Evolutionary conservation across 495 filamentous ascomycete species (phyloP), one percentile per base, ranked within the genome.

Genomic region (Annulohypoxylon stygium): DNA sequence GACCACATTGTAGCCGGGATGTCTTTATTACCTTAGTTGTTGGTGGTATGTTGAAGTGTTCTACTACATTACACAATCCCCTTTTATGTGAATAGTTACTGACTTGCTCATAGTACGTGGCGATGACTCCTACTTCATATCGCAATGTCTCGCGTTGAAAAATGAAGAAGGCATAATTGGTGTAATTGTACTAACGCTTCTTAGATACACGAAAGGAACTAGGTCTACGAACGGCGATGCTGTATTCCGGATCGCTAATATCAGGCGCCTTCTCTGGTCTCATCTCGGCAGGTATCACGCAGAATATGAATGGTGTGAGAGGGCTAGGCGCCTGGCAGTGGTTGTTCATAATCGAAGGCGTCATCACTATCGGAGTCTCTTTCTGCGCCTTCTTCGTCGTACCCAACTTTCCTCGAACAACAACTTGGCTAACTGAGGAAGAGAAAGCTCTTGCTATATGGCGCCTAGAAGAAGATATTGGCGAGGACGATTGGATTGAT

Each of bases 271-370:
- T 91, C 72, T 90, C 88, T 2, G 89, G 89, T 0, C 75, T 91
- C 1, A 88, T 92, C 37, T 85, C 88, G 1, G 89, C 89, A 0
- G 89, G 88, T 4, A 82, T 89, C 18, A 84, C 79, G 3, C 78
- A 74, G 14, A 82, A 85, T 39, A 81, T 87, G 85, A 85, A 85
- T 45, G 85, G 85, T 2, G 45, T 70, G 8, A 78, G 80, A 5
- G 86, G 86, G 10, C 61, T 84, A 2, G 51, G 75, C 8, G 85
- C 86, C 3, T 88, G 86, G 86, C 81, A 84, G 54, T 93, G 91
- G 91, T 80, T 94, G 16, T 94, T 93, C 85, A 91, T 94, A 69
- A 92, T 95, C 60, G 92, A 94, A 78, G 93, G 92, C 57, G 87
- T 80, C 14, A 81, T 83, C 61, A 89, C 85, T 10, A 77, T 87